Evolutionary conservation across 129 eudicot genomes (phyloP).

Genomic region (Gnaphalium uliginosum): DNA sequence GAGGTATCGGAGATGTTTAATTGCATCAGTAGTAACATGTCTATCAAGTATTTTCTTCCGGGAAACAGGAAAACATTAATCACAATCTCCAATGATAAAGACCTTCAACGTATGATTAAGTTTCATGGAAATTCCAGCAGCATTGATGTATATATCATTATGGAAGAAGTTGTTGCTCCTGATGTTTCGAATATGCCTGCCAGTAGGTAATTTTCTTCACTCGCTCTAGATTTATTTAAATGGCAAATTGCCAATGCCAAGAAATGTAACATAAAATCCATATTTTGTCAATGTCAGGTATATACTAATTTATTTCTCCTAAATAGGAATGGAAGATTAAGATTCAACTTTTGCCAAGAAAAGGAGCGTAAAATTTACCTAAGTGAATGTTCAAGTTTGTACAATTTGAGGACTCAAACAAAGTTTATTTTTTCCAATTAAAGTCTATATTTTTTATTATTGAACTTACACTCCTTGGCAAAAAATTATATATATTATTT

Average conservation of each 20-base stretch:
- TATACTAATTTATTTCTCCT: not conserved
- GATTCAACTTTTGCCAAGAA: not conserved
- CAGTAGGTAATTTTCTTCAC: constrained; percentile 65
- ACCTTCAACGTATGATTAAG: constrained; percentile 83
- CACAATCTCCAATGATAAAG: constrained; percentile 92
- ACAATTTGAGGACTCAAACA: not conserved
- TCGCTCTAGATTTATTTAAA: not conserved
- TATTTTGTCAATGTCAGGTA: not conserved
- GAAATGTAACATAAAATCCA: not conserved
- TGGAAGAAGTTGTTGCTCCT: constrained; percentile 59
- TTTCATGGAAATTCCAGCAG: constrained; percentile 61
- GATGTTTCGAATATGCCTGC: constrained; percentile 84
- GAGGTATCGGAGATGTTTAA: constrained; percentile 91
- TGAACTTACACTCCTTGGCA: not conserved
- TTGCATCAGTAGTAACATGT: constrained; percentile 38
- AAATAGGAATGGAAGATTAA: not conserved
- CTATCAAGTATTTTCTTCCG: constrained; percentile 84
- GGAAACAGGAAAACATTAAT: constrained; percentile 85
- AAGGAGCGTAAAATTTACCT: not conserved
- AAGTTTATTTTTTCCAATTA: not conserved
- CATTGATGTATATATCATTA: constrained; percentile 70
- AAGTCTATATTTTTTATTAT: not conserved
- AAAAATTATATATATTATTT: no score
- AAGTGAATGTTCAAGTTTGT: not conserved
- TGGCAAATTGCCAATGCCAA: not conserved